phyloP scores from a whole-genome alignment of 768 basidiomycete genomes.

The Omphalotus guepiniiformis region DNA sequence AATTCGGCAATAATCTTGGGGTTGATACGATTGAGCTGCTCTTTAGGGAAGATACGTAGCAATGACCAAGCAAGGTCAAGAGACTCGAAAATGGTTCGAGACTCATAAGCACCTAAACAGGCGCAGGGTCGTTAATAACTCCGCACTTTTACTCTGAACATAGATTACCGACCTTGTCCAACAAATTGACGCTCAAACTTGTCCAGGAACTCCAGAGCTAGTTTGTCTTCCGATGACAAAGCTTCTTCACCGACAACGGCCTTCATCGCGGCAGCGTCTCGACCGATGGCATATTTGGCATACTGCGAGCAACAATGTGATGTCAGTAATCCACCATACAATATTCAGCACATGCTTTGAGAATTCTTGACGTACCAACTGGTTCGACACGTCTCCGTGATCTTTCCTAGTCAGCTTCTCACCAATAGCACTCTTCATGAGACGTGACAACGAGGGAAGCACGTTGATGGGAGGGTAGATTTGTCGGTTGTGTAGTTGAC shows the following conservation, averaged over 20 bases:
- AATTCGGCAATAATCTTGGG: constrained; percentile 95
- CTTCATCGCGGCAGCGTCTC: constrained; percentile 98
- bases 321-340: constrained; percentile 9
- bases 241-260: constrained; percentile 99
- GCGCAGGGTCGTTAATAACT: background rate
- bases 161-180: constrained; percentile 71
- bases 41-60: constrained; percentile 97
- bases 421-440: constrained; percentile 99
- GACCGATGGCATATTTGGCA: constrained; percentile 96
- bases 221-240: constrained; percentile 89
- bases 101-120: constrained; percentile 80
- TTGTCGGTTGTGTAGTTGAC: constrained; percentile 93
- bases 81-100: constrained; percentile 94
- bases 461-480: constrained; percentile 99
- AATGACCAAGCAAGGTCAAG: constrained; percentile 96
- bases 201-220: constrained; percentile 95
- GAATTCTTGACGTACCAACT: constrained; percentile 59
- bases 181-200: constrained; percentile 98
- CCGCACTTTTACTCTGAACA: constrained; percentile 4
- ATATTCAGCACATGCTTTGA: background rate
- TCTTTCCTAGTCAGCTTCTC: constrained; percentile 97
- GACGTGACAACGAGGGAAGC: constrained; percentile 93
- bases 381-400: constrained; percentile 99
- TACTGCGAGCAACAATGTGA: constrained; percentile 49
- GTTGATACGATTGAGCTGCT: constrained; percentile 96